phyloP scores from a whole-genome alignment of 2,329 filamentous ascomycete genomes.

The Trichophyton benhamiae region DNA sequence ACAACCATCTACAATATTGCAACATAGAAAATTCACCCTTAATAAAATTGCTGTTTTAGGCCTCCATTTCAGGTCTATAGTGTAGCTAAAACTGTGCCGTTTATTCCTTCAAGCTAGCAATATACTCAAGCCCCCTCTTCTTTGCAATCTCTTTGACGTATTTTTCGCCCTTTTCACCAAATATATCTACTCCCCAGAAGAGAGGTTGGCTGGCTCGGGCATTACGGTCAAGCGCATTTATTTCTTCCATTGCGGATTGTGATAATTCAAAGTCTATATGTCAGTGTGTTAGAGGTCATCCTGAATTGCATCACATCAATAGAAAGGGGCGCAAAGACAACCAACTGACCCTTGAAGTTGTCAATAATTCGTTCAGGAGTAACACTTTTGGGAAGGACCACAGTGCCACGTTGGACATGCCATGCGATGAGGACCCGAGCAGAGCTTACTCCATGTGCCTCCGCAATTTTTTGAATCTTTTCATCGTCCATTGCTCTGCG shows the following conservation, averaged over 20 bases:
- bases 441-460: constrained; percentile 46
- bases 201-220: constrained; percentile 5
- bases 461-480: constrained; percentile 47
- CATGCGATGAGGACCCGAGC: constrained; percentile 44
- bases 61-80: no score
- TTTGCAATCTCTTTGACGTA: constrained; percentile 3
- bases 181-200: constrained; percentile 10
- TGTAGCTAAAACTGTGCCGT: background rate
- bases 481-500: constrained; percentile 45
- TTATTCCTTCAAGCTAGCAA: background rate
- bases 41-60: no score
- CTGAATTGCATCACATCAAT: background rate
- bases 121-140: constrained; percentile 4
- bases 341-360: constrained; percentile 28
- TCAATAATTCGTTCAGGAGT: constrained; percentile 38
- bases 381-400: constrained; percentile 44
- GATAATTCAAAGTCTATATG: constrained; percentile 7
- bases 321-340: background rate
- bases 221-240: constrained; percentile 7
- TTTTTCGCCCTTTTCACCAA: constrained; percentile 7
- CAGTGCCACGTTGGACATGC: constrained; percentile 42
- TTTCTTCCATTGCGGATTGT: constrained; percentile 5
- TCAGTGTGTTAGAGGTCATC: background rate
- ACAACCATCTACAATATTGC: no score
- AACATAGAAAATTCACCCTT: no score